Percentiles rank a stretch among this genome's conserved stretches.
Evolutionary conservation across 73 alveolate genomes (phyloP).

Genomic region (Paramecium biaurelia): DNA sequence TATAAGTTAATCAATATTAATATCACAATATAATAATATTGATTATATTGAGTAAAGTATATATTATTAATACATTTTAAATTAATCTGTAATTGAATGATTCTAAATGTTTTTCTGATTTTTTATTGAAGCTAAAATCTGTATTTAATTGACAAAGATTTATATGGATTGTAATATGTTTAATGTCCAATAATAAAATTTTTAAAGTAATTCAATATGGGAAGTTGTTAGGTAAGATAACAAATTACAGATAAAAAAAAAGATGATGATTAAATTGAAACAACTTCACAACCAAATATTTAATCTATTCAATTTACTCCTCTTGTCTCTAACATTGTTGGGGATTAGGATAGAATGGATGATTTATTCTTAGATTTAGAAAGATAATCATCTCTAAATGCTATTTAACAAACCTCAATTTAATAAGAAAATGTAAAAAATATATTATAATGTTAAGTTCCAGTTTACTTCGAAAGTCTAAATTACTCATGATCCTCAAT

Average conservation of each 20-base stretch:
- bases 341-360: constrained; percentile 25
- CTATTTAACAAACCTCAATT: background rate
- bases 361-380: background rate
- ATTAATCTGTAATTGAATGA: background rate
- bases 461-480: background rate
- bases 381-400: background rate
- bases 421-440: background rate
- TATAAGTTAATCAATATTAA: background rate
- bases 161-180: background rate
- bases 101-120: background rate
- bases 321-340: background rate
- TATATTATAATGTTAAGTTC: background rate
- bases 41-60: background rate
- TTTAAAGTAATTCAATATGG: background rate
- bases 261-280: background rate
- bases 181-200: background rate
- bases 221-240: background rate
- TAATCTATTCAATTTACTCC: background rate
- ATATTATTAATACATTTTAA: background rate
- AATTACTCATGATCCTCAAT: background rate
- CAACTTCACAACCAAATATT: background rate
- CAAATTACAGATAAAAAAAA: background rate
- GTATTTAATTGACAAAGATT: background rate
- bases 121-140: background rate
- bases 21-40: background rate